Evolutionary conservation across 2,329 filamentous ascomycete species (phyloP).

Genomic region (Microcyclosporella mali): DNA sequence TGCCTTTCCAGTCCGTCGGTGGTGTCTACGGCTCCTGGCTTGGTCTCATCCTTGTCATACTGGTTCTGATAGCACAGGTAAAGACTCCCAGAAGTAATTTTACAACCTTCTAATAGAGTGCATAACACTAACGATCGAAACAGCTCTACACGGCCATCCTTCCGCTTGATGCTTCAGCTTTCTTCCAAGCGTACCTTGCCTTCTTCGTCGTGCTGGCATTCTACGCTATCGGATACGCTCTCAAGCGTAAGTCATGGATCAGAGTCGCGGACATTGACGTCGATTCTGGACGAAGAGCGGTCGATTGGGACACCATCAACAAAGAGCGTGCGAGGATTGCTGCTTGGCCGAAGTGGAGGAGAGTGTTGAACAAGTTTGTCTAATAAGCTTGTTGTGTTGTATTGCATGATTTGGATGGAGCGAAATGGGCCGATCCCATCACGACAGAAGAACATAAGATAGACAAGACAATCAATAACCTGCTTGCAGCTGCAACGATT

Average conservation of each 20-base stretch:
- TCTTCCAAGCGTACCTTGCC: constrained; percentile 52
- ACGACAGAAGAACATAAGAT: neutral
- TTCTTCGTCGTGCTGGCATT: constrained; percentile 50
- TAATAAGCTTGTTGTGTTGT: constrained; percentile 4
- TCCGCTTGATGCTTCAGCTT: constrained; percentile 41
- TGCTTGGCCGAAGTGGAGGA: constrained; percentile 48
- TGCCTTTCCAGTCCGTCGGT: constrained; percentile 75
- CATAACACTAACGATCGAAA: neutral
- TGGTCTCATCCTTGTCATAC: constrained; percentile 66
- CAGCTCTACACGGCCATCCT: constrained; percentile 47
- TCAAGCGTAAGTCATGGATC: constrained; percentile 60
- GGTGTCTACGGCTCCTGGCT: constrained; percentile 75
- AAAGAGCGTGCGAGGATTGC: constrained; percentile 47
- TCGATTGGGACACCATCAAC: constrained; percentile 61
- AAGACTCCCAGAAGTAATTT: constrained; percentile 1
- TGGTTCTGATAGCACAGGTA: constrained; percentile 68
- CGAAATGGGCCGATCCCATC: too few species aligned
- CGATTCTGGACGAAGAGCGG: constrained; percentile 57
- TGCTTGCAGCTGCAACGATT: neutral
- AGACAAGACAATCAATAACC: neutral
- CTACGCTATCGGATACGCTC: constrained; percentile 51
- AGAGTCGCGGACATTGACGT: constrained; percentile 57
- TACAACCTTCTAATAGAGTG: neutral
- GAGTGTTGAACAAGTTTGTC: constrained; percentile 24
- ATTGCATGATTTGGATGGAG: neutral